phyloP scores from a whole-genome alignment of 192 early-diverging fungal genomes.

The Coemansia sp. region DNA sequence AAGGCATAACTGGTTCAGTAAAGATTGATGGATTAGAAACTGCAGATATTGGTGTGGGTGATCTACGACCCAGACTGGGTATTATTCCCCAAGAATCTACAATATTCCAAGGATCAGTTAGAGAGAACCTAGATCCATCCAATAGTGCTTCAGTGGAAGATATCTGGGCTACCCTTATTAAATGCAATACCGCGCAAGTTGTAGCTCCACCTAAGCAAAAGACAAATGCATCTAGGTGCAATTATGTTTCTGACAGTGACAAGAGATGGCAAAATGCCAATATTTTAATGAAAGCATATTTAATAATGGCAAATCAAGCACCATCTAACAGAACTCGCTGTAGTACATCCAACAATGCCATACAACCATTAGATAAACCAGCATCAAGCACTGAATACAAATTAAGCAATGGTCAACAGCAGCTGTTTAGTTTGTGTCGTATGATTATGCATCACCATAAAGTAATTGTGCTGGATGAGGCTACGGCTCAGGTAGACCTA shows the following conservation, averaged over 20 bases:
- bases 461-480: conserved; percentile 66
- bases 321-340: not conserved
- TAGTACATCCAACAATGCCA: not conserved
- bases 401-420: conserved; percentile 56
- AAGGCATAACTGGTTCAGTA: conserved; percentile 40
- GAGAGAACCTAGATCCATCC: conserved; percentile 70
- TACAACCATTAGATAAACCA: not conserved
- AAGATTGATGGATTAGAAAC: conserved; percentile 58
- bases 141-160: conserved; percentile 51
- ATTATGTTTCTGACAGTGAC: not conserved
- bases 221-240: not conserved
- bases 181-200: conserved; percentile 1
- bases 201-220: not conserved
- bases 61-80: conserved; percentile 55
- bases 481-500: too few species aligned
- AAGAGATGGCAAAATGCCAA: conserved; percentile 25
- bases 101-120: conserved; percentile 64
- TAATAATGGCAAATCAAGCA: not conserved
- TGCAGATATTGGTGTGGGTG: conserved; percentile 55
- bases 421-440: conserved; percentile 62
- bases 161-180: conserved; percentile 61
- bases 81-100: conserved; percentile 69
- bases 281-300: conserved; percentile 13
- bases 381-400: too few species aligned
- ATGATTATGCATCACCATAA: conserved; percentile 54